phyloP scores from a whole-genome alignment of 495 filamentous ascomycete genomes.

The Podospora pseudopauciseta region DNA sequence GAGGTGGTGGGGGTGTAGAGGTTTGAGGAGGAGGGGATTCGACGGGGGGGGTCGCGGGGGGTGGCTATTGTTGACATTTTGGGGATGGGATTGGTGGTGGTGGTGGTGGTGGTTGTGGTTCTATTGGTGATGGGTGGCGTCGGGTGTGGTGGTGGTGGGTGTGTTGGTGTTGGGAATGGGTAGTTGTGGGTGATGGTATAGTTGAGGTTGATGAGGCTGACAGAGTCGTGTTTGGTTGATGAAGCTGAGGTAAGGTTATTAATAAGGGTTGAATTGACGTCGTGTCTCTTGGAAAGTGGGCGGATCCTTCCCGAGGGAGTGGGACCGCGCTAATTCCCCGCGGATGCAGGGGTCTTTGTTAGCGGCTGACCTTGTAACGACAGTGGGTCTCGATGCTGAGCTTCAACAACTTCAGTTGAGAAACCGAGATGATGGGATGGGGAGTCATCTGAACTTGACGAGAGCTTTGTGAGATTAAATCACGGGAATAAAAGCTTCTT shows the following conservation, averaged over 20 bases:
- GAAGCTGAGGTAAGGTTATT: background rate
- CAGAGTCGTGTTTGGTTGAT: background rate
- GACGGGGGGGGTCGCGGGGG: constrained; percentile 48
- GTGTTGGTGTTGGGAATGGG: background rate
- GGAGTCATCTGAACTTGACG: background rate
- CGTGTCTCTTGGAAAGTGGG: constrained; percentile 3
- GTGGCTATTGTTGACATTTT: constrained; percentile 76
- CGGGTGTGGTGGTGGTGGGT: background rate
- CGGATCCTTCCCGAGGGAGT: constrained; percentile 18
- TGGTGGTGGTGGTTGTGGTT: background rate
- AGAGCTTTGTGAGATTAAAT: background rate
- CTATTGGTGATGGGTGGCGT: background rate
- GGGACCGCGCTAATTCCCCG: constrained; percentile 16
- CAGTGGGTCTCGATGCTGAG: background rate
- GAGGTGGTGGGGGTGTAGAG: constrained; percentile 52
- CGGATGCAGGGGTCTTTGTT: constrained; percentile 15
- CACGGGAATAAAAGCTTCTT: background rate
- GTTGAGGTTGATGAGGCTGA: background rate
- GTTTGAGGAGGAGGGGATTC: constrained; percentile 46
- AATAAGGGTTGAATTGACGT: background rate
- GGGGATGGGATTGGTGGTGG: background rate
- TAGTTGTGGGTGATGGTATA: constrained; percentile 10
- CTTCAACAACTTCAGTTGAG: background rate
- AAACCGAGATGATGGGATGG: background rate
- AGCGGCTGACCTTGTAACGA: no score